phyloP scores from a whole-genome alignment of 2,329 filamentous ascomycete species.

The Pseudogymnoascus sp. region DNA sequence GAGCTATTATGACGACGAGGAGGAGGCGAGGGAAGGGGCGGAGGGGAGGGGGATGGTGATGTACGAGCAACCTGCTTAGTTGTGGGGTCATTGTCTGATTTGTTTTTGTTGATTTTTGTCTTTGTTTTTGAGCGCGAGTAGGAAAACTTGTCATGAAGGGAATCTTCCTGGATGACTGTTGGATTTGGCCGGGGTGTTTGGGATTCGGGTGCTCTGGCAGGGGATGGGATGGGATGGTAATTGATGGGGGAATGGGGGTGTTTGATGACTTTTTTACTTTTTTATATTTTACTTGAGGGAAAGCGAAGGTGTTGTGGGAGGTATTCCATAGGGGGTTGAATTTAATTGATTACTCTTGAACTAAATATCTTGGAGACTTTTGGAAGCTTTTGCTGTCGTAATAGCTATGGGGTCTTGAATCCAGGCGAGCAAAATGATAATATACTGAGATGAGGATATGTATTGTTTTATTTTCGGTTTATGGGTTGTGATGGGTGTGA shows the following conservation, averaged over 20 bases:
- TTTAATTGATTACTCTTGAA: constrained; percentile 1
- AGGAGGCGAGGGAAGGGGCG: background rate
- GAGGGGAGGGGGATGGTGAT: background rate
- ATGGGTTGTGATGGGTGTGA: background rate
- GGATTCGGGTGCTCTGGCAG: background rate
- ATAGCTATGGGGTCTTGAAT: background rate
- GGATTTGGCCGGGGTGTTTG: background rate
- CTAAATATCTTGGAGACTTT: background rate
- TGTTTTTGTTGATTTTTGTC: background rate
- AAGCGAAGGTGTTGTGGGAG: constrained; percentile 3
- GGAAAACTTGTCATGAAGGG: no score
- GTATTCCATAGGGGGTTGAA: background rate
- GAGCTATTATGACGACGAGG: background rate
- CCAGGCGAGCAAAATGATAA: background rate
- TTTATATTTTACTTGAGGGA: background rate
- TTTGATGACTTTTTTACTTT: background rate
- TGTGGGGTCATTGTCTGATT: background rate
- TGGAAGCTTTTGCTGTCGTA: background rate
- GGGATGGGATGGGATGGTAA: background rate
- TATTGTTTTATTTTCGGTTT: background rate
- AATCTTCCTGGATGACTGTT: background rate
- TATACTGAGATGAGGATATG: background rate
- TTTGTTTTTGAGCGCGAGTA: constrained; percentile 3
- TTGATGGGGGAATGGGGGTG: no score
- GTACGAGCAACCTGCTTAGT: constrained; percentile 6